phyloP scores from a whole-genome alignment of 2,329 filamentous ascomycete genomes.

The Coniochaeta ligniaria region DNA sequence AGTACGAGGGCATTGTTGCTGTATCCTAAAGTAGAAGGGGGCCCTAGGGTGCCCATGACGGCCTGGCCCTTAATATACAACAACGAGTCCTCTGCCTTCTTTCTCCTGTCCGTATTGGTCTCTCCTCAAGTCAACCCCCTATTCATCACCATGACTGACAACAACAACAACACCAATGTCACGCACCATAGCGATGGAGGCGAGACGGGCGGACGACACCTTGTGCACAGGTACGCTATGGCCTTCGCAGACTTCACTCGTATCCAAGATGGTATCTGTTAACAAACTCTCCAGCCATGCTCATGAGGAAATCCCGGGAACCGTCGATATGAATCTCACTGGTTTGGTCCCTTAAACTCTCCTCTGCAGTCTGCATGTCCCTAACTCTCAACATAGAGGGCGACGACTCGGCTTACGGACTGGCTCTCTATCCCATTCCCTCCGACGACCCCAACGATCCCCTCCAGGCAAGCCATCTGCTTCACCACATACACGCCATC shows the following conservation, averaged over 20 bases:
- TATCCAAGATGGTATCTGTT: neutral
- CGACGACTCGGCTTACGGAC: slow-evolving; percentile 51
- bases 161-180: neutral
- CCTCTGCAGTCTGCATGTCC: neutral
- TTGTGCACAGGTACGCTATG: neutral
- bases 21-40: neutral
- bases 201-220: neutral
- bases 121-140: neutral
- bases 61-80: neutral
- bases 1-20: neutral
- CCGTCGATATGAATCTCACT: slow-evolving; percentile 21
- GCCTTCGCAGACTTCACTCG: neutral
- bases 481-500: neutral
- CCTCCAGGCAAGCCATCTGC: slow-evolving; percentile 17
- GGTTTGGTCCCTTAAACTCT: slow-evolving; percentile 13
- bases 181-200: neutral
- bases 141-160: neutral
- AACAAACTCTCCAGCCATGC: slow-evolving; percentile 12
- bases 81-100: neutral
- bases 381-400: slow-evolving; percentile 31
- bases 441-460: slow-evolving; percentile 56
- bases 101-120: neutral
- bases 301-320: slow-evolving; percentile 17
- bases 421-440: slow-evolving; percentile 53
- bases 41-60: neutral